These are phyloP conservation scores for Yamadazyma akitaensis DNA, from an alignment of 805 yeast species.

Conservation along the genomic window DNA sequence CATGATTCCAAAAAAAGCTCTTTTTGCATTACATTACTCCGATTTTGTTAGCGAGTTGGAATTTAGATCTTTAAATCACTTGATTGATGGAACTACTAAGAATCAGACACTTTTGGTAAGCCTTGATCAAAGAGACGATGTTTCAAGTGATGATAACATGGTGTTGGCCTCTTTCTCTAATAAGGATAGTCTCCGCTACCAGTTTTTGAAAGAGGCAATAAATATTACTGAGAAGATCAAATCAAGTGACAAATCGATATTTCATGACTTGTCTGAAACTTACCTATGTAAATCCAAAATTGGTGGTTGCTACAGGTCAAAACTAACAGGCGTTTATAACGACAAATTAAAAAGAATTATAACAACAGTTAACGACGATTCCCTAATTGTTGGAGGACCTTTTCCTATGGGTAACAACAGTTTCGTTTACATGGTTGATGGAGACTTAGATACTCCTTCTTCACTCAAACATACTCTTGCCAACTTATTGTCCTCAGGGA, in stretches of 20 bases:
- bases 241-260: constrained; percentile 1
- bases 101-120: constrained; percentile 64
- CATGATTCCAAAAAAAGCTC: constrained; percentile 33
- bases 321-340: constrained; percentile 25
- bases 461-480: constrained; percentile 64
- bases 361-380: constrained; percentile 53
- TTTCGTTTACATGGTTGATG: constrained; percentile 61
- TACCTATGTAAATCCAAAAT: constrained; percentile 60
- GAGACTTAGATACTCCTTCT: constrained; percentile 59
- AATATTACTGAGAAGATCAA: constrained; percentile 21
- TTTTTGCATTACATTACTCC: constrained; percentile 46
- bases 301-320: constrained; percentile 48
- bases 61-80: constrained; percentile 51
- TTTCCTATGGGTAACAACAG: constrained; percentile 55
- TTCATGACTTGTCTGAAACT: constrained; percentile 43
- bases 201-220: constrained; percentile 51
- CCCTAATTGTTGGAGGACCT: constrained; percentile 43
- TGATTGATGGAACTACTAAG: constrained; percentile 51
- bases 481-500: constrained; percentile 33
- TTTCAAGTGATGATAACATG: constrained; percentile 22
- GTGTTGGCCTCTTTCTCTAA: constrained; percentile 26
- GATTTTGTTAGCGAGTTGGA: constrained; percentile 67
- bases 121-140: constrained; percentile 32
- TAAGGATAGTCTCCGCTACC: constrained; percentile 51
- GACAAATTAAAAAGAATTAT: constrained; percentile 3